phyloP scores from a whole-genome alignment of 2,329 filamentous ascomycete genomes.

The Xylaria sp. region DNA sequence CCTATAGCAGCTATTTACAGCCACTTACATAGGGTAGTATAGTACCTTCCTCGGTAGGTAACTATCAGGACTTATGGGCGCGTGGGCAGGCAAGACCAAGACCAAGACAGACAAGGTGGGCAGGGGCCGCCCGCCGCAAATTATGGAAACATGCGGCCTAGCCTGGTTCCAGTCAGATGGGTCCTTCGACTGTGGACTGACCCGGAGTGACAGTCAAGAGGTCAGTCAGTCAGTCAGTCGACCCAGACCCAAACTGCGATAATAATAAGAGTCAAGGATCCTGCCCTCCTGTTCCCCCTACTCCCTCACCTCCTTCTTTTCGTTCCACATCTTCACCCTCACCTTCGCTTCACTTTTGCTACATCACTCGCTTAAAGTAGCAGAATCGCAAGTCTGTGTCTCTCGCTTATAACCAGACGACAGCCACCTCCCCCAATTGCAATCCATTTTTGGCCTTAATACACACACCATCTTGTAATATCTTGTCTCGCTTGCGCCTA shows the following conservation, averaged over 20 bases:
- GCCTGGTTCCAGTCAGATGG: constrained; percentile 26
- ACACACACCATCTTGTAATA: constrained; percentile 21
- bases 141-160: constrained; percentile 18
- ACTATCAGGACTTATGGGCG: not conserved
- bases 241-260: too few species aligned
- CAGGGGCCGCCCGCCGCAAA: constrained; percentile 9
- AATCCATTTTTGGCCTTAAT: constrained; percentile 9
- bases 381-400: constrained; percentile 29
- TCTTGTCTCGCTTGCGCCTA: constrained; percentile 11
- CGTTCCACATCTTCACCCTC: constrained; percentile 19
- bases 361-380: constrained; percentile 40
- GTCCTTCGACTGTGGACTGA: constrained; percentile 20
- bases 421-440: constrained; percentile 5
- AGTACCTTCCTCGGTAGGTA: not conserved
- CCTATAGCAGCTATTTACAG: not conserved
- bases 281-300: constrained; percentile 27
- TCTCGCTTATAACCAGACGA: constrained; percentile 36
- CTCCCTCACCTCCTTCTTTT: constrained; percentile 27
- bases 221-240: not conserved
- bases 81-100: not conserved
- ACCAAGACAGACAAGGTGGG: not conserved
- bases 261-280: constrained; percentile 33
- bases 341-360: constrained; percentile 30
- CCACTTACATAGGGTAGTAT: not conserved
- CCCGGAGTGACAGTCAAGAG: too few species aligned